Evolutionary conservation across 108 stramenopile genomes (phyloP), one percentile per base, ranked within the genome.

Genomic region (Fragilariopsis cylindrus): DNA sequence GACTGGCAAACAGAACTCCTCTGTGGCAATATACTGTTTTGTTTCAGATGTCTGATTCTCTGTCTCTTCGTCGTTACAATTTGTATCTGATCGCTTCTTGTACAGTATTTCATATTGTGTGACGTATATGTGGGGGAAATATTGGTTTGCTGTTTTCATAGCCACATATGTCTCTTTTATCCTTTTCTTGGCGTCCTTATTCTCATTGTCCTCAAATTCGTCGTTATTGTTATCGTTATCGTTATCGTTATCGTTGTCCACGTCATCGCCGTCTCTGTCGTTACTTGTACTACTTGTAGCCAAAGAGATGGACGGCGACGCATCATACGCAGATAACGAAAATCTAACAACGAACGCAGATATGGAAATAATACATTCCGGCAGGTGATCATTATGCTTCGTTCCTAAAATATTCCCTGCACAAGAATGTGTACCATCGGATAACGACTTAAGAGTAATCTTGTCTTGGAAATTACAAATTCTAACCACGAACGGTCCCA

Each of bases 21-120:
- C 30, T 21, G 19, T 63, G 40, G 47, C 39, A 41, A 19, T 15
- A 19, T 18, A 7, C n/a, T 57, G 18, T 11, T 56, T 9, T n/a
- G 7, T 56, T n/a, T 6, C 55, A 45, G 8, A 45, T 4, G 43
- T 63, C 5, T 5, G 13, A 43, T 6, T 3, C 5, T 4, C 42
- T 4, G 43, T 15, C 55, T 56, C 19, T 5, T 56, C 19, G 42
- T 41, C 9, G n/a, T 41, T 11, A 5, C 8, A n/a, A 8, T 63
- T 42, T 16, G 7, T 41, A 15, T 45, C 43, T 6, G 46, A 63
- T 63, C 62, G 43, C 43, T 63, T 63, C 42, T 11, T 44, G 43
- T 41, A 63, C 5, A 63, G 62, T 9, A 63, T n/a, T 45, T 63
- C 62, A 45, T 63, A 63, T 11, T 40, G 62, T n/a, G 62, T 63